Conservation (phyloP, 805 yeast genomes). For the Ogataea neopini region DNA sequence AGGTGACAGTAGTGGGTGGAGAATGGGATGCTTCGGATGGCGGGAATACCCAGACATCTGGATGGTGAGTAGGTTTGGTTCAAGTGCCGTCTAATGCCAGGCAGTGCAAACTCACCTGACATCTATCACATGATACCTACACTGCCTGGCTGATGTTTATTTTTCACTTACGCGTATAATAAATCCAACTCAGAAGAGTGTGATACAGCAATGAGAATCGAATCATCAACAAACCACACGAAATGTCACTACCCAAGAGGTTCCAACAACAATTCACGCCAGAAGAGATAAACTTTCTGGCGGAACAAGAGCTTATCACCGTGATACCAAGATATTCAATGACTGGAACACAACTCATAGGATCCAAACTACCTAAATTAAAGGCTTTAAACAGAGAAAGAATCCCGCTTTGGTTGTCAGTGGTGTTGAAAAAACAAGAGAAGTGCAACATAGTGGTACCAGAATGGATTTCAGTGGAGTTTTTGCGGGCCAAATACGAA, state of each 20-base stretch:
- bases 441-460: slow-evolving; percentile 88
- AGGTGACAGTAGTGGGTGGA: not conserved
- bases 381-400: slow-evolving; percentile 66
- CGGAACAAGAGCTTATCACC: slow-evolving; percentile 73
- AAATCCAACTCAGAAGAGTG: no score
- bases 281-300: slow-evolving; percentile 77
- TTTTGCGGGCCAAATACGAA: slow-evolving; percentile 58
- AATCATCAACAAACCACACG: no score
- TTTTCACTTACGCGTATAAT: slow-evolving; percentile 9
- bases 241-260: slow-evolving; percentile 64
- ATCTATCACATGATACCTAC: not conserved
- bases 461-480: slow-evolving; percentile 66
- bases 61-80: not conserved
- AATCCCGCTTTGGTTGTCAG: slow-evolving; percentile 87
- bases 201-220: no score
- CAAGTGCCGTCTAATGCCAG: not conserved
- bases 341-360: slow-evolving; percentile 64
- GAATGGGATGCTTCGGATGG: no score
- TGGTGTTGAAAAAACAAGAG: slow-evolving; percentile 77
- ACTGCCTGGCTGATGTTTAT: not conserved
- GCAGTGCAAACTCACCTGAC: not conserved
- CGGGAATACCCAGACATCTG: not conserved
- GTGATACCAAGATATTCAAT: slow-evolving; percentile 79
- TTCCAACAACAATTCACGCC: slow-evolving; percentile 64
- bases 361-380: slow-evolving; percentile 57